phyloP scores from a whole-genome alignment of 2,329 filamentous ascomycete species.

The Pezizomycotina sp. region DNA sequence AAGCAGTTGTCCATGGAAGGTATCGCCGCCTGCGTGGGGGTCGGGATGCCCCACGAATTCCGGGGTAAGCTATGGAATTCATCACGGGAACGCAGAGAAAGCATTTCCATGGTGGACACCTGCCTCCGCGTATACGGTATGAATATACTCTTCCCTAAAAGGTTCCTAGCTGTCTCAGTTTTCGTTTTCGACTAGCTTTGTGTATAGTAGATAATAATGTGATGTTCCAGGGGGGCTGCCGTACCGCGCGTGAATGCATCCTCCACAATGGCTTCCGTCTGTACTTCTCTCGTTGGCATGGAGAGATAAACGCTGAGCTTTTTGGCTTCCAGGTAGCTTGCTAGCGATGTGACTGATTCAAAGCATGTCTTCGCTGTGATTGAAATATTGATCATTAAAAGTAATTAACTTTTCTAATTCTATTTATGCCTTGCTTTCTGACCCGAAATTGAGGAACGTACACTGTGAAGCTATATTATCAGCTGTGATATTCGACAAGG shows the following conservation, averaged over 20 bases:
- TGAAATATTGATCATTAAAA: neutral
- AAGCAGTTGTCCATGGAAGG: conserved; percentile 43
- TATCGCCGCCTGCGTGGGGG: conserved; percentile 50
- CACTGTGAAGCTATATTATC: conserved; percentile 17
- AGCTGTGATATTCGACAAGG: conserved; percentile 8
- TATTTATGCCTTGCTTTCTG: no score
- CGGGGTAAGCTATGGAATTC: conserved; percentile 63
- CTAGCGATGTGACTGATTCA: conserved; percentile 18
- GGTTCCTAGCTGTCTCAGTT: neutral
- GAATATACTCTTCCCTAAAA: neutral
- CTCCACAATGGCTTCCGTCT: conserved; percentile 64
- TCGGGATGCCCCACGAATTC: conserved; percentile 94
- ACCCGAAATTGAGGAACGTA: neutral
- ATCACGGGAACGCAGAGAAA: conserved; percentile 51
- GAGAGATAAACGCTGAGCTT: conserved; percentile 77
- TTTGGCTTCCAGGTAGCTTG: conserved; percentile 50
- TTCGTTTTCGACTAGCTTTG: neutral
- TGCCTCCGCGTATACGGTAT: conserved; percentile 38
- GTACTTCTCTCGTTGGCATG: conserved; percentile 77
- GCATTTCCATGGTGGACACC: conserved; percentile 97
- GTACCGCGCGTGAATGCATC: conserved; percentile 45
- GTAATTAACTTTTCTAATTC: neutral
- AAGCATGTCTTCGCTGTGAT: conserved; percentile 16
- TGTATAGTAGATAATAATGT: neutral
- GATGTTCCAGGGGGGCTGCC: neutral